These are phyloP conservation scores for Bauhinia variegata DNA, from an alignment of 306 rosid species.

Conservation along the genomic window DNA sequence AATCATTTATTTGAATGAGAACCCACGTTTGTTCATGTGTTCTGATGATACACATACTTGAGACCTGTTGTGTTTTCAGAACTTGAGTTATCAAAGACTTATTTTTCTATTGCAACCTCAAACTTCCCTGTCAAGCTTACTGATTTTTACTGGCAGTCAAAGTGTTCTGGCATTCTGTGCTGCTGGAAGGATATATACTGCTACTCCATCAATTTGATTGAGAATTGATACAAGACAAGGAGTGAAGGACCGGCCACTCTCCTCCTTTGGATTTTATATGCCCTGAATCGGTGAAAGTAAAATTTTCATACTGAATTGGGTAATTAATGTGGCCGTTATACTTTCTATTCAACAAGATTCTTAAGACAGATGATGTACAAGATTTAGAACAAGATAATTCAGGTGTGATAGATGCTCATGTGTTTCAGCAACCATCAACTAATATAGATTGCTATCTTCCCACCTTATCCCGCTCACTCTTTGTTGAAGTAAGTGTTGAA, in stretches of 20 bases:
- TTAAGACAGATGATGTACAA: slow-evolving; percentile 56
- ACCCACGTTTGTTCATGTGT: neutral
- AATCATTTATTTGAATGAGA: slow-evolving; percentile 1
- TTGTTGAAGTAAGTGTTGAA: slow-evolving; percentile 68
- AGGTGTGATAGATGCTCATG: slow-evolving; percentile 47
- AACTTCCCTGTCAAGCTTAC: neutral
- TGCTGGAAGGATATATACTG: slow-evolving; percentile 50
- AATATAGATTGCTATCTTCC: slow-evolving; percentile 44
- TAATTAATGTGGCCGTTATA: slow-evolving; percentile 85
- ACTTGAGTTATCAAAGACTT: too few species aligned
- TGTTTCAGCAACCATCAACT: slow-evolving; percentile 43
- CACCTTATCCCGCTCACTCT: slow-evolving; percentile 49
- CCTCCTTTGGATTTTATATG: slow-evolving; percentile 18
- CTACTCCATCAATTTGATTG: slow-evolving; percentile 26
- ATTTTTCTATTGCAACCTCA: neutral
- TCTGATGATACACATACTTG: too few species aligned
- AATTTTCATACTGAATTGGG: slow-evolving; percentile 30
- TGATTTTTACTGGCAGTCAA: neutral
- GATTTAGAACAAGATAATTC: slow-evolving; percentile 50
- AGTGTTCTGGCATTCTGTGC: neutral
- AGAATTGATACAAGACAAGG: slow-evolving; percentile 24
- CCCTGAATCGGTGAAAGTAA: slow-evolving; percentile 30
- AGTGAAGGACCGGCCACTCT: slow-evolving; percentile 7
- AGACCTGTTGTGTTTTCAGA: too few species aligned
- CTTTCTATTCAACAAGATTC: slow-evolving; percentile 69